Evolutionary conservation across 345 rosid genomes (phyloP).

Genomic region (Litchi chinensis): DNA sequence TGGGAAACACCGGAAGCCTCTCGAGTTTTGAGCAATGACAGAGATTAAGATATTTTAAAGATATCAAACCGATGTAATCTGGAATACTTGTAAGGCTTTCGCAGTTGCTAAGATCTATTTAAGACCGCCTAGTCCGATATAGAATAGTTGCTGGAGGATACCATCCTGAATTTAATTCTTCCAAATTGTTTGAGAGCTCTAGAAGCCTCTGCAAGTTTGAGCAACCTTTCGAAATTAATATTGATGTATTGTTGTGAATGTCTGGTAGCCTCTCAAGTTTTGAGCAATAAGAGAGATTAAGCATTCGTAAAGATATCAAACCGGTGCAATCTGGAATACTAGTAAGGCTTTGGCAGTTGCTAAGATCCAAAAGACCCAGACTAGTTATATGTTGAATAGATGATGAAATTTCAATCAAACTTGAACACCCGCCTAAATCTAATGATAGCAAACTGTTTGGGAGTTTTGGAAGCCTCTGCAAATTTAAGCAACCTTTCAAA

Average conservation of each 20-base stretch:
- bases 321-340: slow-evolving; percentile 27
- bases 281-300: no score
- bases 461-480: no score
- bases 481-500: no score
- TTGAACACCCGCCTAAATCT: background rate
- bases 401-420: slow-evolving; percentile 28
- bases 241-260: slow-evolving; percentile 24
- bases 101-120: slow-evolving; percentile 32
- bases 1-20: no score
- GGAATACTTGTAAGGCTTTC: background rate
- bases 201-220: no score
- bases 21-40: no score
- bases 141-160: slow-evolving; percentile 15
- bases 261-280: slow-evolving; percentile 16
- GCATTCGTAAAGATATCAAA: slow-evolving; percentile 14
- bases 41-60: no score
- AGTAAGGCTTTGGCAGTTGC: slow-evolving; percentile 28
- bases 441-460: no score
- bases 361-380: slow-evolving; percentile 27
- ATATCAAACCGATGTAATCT: no score
- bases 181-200: no score
- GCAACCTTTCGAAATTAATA: background rate
- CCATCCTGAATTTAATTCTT: no score
- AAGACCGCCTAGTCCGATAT: slow-evolving; percentile 13
- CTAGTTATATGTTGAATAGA: slow-evolving; percentile 11